Conservation (phyloP, 164 flowering plant genomes). For the Magnolia officinalis region DNA sequence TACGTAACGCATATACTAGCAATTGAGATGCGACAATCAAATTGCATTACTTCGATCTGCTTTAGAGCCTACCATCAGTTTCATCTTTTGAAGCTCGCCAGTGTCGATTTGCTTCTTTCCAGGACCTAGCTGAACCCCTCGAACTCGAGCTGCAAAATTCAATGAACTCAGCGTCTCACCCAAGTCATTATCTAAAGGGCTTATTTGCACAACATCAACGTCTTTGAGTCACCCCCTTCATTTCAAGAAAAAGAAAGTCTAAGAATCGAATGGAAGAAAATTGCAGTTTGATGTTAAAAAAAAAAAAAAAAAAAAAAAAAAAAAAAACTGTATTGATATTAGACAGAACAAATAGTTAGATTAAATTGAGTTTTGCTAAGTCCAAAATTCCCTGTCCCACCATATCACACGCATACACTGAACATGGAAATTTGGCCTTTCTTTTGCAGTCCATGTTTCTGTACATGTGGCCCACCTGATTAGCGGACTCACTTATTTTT, state of each 20-base stretch:
- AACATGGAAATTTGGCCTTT: too few species aligned
- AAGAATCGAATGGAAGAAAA: neutral
- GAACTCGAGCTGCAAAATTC: slow-evolving; percentile 81
- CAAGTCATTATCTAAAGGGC: slow-evolving; percentile 72
- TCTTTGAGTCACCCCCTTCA: slow-evolving; percentile 86
- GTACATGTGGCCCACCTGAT: too few species aligned
- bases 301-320: too few species aligned
- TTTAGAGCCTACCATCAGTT: slow-evolving; percentile 48
- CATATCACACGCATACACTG: too few species aligned
- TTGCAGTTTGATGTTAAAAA: too few species aligned
- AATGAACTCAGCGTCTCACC: slow-evolving; percentile 84
- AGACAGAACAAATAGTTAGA: neutral
- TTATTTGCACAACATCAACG: slow-evolving; percentile 91
- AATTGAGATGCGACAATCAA: neutral
- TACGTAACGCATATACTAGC: neutral
- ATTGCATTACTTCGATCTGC: neutral
- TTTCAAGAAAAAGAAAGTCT: neutral
- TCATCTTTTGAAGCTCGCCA: slow-evolving; percentile 66
- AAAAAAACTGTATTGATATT: too few species aligned
- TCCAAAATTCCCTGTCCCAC: too few species aligned
- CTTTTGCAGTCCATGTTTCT: too few species aligned
- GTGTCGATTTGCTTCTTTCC: slow-evolving; percentile 74
- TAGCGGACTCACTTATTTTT: too few species aligned
- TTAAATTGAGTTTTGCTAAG: too few species aligned
- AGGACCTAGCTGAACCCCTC: slow-evolving; percentile 85